Evolutionary conservation across 2,329 filamentous ascomycete species (phyloP).

Genomic region (Exophiala mesophila): DNA sequence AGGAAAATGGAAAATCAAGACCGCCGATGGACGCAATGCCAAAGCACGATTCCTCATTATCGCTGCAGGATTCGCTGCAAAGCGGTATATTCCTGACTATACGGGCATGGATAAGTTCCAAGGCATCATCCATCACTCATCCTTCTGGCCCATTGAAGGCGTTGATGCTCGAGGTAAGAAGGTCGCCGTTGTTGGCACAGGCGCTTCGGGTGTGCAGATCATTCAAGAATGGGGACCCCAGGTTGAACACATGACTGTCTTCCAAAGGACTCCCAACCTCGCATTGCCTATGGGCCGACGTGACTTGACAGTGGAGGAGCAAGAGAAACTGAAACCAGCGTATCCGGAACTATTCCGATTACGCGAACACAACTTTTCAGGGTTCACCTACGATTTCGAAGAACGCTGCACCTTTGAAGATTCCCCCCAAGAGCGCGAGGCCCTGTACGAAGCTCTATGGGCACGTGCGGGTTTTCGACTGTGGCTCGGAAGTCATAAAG

Average conservation of each 20-base stretch:
- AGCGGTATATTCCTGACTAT: constrained; percentile 56
- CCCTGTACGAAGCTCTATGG: constrained; percentile 48
- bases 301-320: constrained; percentile 44
- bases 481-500: constrained; percentile 50
- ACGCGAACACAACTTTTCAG: constrained; percentile 39
- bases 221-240: constrained; percentile 55
- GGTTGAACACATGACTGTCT: constrained; percentile 46
- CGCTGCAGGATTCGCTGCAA: constrained; percentile 51
- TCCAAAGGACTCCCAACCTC: constrained; percentile 64
- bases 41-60: constrained; percentile 43
- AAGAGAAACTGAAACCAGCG: constrained; percentile 35
- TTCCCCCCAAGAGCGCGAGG: constrained; percentile 33
- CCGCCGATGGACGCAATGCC: constrained; percentile 37
- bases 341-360: constrained; percentile 20
- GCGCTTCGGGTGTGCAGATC: constrained; percentile 61
- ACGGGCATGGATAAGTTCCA: constrained; percentile 55
- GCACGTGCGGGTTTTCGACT: constrained; percentile 50
- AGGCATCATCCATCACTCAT: constrained; percentile 56
- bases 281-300: constrained; percentile 57
- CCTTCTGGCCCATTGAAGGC: constrained; percentile 54
- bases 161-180: constrained; percentile 56
- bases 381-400: constrained; percentile 53
- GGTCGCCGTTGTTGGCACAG: constrained; percentile 60
- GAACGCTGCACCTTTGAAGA: constrained; percentile 46
- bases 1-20: constrained; percentile 42